phyloP scores from a whole-genome alignment of 2,329 filamentous ascomycete species.

The Pyrenophora tritici-repentis region DNA sequence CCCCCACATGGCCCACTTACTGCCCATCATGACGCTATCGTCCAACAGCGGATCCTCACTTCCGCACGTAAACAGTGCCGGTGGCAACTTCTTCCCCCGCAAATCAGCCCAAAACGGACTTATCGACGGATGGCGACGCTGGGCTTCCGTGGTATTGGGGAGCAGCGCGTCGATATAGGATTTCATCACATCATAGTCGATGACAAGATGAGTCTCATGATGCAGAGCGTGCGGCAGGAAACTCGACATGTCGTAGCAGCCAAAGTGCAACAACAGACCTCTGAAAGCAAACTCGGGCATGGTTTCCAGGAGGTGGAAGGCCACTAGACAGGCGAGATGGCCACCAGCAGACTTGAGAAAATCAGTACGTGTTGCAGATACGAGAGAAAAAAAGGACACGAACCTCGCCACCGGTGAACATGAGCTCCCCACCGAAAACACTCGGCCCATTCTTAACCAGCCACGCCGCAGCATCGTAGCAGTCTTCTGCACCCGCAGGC shows the following conservation, averaged over 20 bases:
- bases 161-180: slow-evolving; percentile 55
- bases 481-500: slow-evolving; percentile 61
- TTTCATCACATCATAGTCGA: slow-evolving; percentile 54
- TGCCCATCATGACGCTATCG: slow-evolving; percentile 58
- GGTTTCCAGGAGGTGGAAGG: slow-evolving; percentile 53
- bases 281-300: slow-evolving; percentile 50
- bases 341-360: slow-evolving; percentile 54
- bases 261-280: slow-evolving; percentile 60
- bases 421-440: slow-evolving; percentile 50
- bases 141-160: slow-evolving; percentile 48
- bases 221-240: slow-evolving; percentile 50
- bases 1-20: slow-evolving; percentile 60
- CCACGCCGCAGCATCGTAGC: slow-evolving; percentile 61
- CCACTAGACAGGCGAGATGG: slow-evolving; percentile 55
- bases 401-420: slow-evolving; percentile 50
- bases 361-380: not conserved
- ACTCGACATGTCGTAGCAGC: slow-evolving; percentile 55
- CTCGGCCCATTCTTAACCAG: slow-evolving; percentile 55
- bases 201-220: slow-evolving; percentile 50
- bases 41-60: slow-evolving; percentile 61
- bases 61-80: slow-evolving; percentile 60
- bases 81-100: slow-evolving; percentile 50
- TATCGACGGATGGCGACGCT: slow-evolving; percentile 53
- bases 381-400: slow-evolving; percentile 6
- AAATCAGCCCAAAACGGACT: slow-evolving; percentile 58